These are phyloP conservation scores for Vaccinium macrocarpon DNA, from an alignment of 148 eudicot species.

Conservation along the genomic window DNA sequence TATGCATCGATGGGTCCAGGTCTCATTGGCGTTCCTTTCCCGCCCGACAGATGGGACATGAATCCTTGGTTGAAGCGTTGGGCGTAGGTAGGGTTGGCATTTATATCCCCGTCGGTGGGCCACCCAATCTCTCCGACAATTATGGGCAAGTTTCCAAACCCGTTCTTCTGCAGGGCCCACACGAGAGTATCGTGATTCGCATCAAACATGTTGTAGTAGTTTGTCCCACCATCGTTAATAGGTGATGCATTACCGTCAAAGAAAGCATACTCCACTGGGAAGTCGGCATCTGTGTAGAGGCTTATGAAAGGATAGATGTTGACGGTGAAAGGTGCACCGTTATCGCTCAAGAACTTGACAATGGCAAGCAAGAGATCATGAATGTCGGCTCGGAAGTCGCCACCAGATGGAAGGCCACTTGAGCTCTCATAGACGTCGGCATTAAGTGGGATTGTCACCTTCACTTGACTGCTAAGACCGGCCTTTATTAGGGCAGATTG, in stretches of 20 bases:
- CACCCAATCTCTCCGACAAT: constrained; percentile 87
- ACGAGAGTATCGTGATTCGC: constrained; percentile 86
- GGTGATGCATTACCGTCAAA: constrained; percentile 74
- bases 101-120: constrained; percentile 90
- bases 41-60: constrained; percentile 62
- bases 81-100: constrained; percentile 61
- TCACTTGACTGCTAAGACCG: constrained; percentile 51
- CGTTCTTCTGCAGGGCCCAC: constrained; percentile 79
- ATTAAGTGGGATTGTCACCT: constrained; percentile 69
- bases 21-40: constrained; percentile 88
- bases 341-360: constrained; percentile 55
- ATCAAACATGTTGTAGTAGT: constrained; percentile 85
- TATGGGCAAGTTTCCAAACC: constrained; percentile 69
- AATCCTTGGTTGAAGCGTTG: constrained; percentile 87
- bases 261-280: constrained; percentile 85
- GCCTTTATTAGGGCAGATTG: constrained; percentile 79
- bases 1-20: constrained; percentile 72
- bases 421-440: constrained; percentile 71
- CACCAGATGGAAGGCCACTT: constrained; percentile 56
- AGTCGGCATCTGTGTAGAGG: constrained; percentile 57
- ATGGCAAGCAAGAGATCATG: constrained; percentile 59
- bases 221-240: constrained; percentile 53
- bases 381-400: constrained; percentile 75
- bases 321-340: constrained; percentile 74
- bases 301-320: constrained; percentile 93